Percentiles rank a stretch among this genome's conserved stretches.
Evolutionary conservation across 257 asterid genomes (phyloP).

Genomic region (Verbena officinalis): DNA sequence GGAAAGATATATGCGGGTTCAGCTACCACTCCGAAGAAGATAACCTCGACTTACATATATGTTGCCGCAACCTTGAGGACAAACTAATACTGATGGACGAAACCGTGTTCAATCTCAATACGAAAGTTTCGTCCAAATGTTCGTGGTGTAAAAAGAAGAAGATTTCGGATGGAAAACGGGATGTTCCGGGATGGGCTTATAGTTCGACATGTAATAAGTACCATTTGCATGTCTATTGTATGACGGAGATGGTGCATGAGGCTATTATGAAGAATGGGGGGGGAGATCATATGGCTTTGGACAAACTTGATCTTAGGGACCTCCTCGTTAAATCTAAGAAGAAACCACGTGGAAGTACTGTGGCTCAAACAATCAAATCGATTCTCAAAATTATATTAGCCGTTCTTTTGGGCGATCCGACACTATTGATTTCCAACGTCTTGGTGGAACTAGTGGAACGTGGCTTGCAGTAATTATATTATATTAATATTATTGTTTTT

Average conservation of each 20-base stretch:
- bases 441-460: constrained; percentile 18
- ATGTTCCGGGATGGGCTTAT: constrained; percentile 34
- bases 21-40: constrained; percentile 29
- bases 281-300: constrained; percentile 13
- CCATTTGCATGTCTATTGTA: constrained; percentile 39
- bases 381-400: constrained; percentile 33
- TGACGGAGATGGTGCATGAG: constrained; percentile 37
- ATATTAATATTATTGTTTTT: background rate
- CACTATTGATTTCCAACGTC: constrained; percentile 22
- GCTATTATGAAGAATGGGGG: constrained; percentile 24
- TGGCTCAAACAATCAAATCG: constrained; percentile 16
- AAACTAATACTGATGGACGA: constrained; percentile 18
- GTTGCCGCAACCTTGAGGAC: constrained; percentile 30
- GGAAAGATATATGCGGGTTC: constrained; percentile 34
- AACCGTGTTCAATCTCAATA: constrained; percentile 24
- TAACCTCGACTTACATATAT: constrained; percentile 31
- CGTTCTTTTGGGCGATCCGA: constrained; percentile 39
- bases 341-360: background rate
- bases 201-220: constrained; percentile 22
- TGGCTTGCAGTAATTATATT: background rate
- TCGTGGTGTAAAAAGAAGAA: constrained; percentile 27
- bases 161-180: constrained; percentile 22
- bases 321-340: constrained; percentile 1
- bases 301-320: constrained; percentile 15
- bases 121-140: constrained; percentile 30